Percentiles rank a stretch among this genome's conserved stretches.
Evolutionary conservation across 2,329 filamentous ascomycete species (phyloP).

Genomic region (Trichoderma breve): DNA sequence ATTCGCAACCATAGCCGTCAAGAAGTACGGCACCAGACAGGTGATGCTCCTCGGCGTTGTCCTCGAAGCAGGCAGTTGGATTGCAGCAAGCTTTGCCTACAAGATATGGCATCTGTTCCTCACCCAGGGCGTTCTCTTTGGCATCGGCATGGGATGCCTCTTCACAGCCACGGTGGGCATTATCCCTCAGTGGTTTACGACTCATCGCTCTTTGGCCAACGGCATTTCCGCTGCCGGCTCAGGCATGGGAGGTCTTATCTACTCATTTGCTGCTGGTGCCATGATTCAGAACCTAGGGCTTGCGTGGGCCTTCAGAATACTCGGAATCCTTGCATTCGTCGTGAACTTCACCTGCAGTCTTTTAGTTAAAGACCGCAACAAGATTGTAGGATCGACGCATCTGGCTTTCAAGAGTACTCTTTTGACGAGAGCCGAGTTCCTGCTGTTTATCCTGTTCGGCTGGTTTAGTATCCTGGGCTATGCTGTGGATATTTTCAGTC

Average conservation of each 20-base stretch:
- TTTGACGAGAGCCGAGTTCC: constrained; percentile 60
- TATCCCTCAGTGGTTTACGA: constrained; percentile 72
- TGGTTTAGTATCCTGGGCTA: constrained; percentile 73
- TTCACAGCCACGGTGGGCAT: constrained; percentile 69
- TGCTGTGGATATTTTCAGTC: constrained; percentile 71
- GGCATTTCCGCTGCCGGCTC: constrained; percentile 66
- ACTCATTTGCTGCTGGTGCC: constrained; percentile 64
- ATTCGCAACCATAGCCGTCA: constrained; percentile 59
- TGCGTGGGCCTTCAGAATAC: constrained; percentile 64
- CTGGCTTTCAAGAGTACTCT: constrained; percentile 63
- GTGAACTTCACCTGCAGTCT: constrained; percentile 64
- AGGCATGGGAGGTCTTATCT: constrained; percentile 71
- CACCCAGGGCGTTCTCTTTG: constrained; percentile 72
- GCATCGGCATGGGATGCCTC: constrained; percentile 73
- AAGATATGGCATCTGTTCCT: constrained; percentile 75
- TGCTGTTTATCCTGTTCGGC: constrained; percentile 64
- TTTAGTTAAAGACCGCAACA: constrained; percentile 69
- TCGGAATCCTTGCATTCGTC: constrained; percentile 61
- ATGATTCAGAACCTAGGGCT: constrained; percentile 65
- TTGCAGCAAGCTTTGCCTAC: constrained; percentile 67
- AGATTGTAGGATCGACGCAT: constrained; percentile 65
- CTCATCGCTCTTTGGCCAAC: constrained; percentile 66
- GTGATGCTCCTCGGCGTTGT: constrained; percentile 64
- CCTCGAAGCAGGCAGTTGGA: constrained; percentile 62
- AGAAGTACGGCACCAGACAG: constrained; percentile 60